These are phyloP conservation scores for Fusarium albidum DNA, from an alignment of 2,329 filamentous ascomycete genomes.

Conservation along the genomic window DNA sequence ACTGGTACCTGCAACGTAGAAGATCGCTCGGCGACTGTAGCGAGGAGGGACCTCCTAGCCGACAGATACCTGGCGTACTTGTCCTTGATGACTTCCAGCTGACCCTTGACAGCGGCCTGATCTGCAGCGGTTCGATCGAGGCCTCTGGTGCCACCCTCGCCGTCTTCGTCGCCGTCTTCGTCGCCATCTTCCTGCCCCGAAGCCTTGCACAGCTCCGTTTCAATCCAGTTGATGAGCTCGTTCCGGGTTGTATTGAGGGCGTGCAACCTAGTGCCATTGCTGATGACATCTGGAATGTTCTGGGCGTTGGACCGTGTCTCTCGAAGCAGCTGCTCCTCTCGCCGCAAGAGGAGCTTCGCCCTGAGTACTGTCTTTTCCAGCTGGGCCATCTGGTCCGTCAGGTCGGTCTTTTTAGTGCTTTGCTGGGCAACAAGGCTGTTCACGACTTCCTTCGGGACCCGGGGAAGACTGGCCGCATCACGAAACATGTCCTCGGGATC, in stretches of 20 bases:
- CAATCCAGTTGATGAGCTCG: slow-evolving; percentile 72
- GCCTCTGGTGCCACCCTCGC: slow-evolving; percentile 34
- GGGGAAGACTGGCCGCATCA: slow-evolving; percentile 54
- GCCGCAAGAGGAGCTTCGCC: slow-evolving; percentile 63
- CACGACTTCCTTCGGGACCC: slow-evolving; percentile 61
- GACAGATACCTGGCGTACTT: slow-evolving; percentile 64
- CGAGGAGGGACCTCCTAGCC: slow-evolving; percentile 57
- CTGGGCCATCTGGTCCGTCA: slow-evolving; percentile 57
- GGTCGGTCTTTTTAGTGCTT: slow-evolving; percentile 48
- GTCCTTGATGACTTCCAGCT: slow-evolving; percentile 57
- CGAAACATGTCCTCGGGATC: slow-evolving; percentile 57
- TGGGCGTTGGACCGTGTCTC: slow-evolving; percentile 53
- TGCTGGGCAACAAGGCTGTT: slow-evolving; percentile 57
- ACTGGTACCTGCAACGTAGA: slow-evolving; percentile 40
- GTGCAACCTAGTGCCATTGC: slow-evolving; percentile 53
- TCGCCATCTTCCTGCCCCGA: slow-evolving; percentile 47
- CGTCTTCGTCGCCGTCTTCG: slow-evolving; percentile 40
- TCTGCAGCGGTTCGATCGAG: slow-evolving; percentile 31
- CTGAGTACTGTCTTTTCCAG: slow-evolving; percentile 67
- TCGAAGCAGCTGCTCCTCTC: slow-evolving; percentile 63
- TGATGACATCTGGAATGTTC: slow-evolving; percentile 47
- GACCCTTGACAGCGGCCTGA: slow-evolving; percentile 45
- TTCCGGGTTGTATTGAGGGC: slow-evolving; percentile 65
- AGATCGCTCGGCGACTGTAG: slow-evolving; percentile 46
- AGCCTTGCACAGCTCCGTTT: slow-evolving; percentile 66